These are phyloP conservation scores for Strobilomyces confusus DNA, from an alignment of 768 basidiomycete genomes.

Conservation along the genomic window DNA sequence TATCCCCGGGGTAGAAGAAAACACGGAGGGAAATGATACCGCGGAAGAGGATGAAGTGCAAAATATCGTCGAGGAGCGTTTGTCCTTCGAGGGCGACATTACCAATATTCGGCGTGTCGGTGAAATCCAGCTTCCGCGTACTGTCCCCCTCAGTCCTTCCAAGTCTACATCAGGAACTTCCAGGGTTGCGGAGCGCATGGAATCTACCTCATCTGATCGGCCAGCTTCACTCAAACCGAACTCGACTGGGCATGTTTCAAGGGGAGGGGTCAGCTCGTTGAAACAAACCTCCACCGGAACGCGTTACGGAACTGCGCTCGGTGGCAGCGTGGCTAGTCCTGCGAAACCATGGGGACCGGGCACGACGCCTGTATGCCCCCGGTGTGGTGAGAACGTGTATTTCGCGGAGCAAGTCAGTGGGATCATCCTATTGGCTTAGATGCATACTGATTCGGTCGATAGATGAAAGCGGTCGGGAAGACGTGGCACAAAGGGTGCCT, in stretches of 20 bases:
- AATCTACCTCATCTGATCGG: constrained; percentile 15
- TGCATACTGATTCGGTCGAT: constrained; percentile 6
- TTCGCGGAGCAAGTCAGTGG: constrained; percentile 73
- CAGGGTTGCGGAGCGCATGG: constrained; percentile 1
- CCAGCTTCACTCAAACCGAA: constrained; percentile 21
- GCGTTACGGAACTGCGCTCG: constrained; percentile 58
- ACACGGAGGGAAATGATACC: constrained; percentile 26
- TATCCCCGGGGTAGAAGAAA: constrained; percentile 5
- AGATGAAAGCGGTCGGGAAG: constrained; percentile 81
- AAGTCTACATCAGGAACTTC: constrained; percentile 16
- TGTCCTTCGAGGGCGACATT: constrained; percentile 27
- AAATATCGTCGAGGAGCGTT: constrained; percentile 28
- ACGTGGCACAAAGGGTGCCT: constrained; percentile 77
- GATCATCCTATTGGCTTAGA: background rate
- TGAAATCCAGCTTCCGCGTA: constrained; percentile 49
- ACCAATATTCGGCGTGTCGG: constrained; percentile 46
- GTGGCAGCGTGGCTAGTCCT: constrained; percentile 38
- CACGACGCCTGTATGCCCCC: constrained; percentile 59
- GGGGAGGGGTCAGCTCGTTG: constrained; percentile 28
- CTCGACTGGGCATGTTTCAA: constrained; percentile 19
- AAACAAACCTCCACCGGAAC: constrained; percentile 55
- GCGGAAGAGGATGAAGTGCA: constrained; percentile 23
- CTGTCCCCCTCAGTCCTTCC: constrained; percentile 45
- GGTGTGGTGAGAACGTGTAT: constrained; percentile 74
- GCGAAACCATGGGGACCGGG: constrained; percentile 50